Conservation (phyloP, 805 yeast species). For the Teunomyces panamensis region DNA sequence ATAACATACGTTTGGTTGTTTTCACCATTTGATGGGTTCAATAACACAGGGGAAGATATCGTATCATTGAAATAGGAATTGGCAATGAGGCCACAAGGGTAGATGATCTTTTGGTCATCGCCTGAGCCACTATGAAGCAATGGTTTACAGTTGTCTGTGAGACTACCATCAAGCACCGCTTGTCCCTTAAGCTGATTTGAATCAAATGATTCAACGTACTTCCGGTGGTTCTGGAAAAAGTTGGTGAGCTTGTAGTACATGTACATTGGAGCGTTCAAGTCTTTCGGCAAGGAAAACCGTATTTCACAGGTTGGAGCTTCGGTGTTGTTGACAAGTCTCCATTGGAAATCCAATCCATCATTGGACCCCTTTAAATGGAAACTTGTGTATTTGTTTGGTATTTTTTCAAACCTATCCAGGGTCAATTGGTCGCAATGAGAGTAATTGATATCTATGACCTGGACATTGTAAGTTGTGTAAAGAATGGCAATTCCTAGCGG, state of each 20-base stretch:
- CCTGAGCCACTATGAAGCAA: conserved; percentile 38
- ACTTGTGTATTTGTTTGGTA: conserved; percentile 58
- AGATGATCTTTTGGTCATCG: conserved; percentile 44
- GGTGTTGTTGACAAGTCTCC: conserved; percentile 49
- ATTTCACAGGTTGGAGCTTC: conserved; percentile 55
- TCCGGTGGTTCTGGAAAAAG: conserved; percentile 92
- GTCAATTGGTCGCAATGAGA: conserved; percentile 57
- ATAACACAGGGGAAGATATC: conserved; percentile 50
- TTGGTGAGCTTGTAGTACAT: conserved; percentile 84
- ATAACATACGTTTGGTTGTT: conserved; percentile 44
- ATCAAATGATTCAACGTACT: conserved; percentile 84
- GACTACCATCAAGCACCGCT: conserved; percentile 51
- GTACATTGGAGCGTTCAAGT: conserved; percentile 67
- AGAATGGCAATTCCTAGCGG: conserved; percentile 88
- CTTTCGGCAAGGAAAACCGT: conserved; percentile 69
- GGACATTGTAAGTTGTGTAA: conserved; percentile 74
- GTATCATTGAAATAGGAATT: conserved; percentile 92
- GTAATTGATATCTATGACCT: conserved; percentile 72
- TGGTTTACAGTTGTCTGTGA: conserved; percentile 43
- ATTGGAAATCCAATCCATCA: conserved; percentile 50
- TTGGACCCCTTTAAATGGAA: conserved; percentile 58
- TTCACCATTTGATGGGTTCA: conserved; percentile 43
- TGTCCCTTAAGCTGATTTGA: conserved; percentile 77
- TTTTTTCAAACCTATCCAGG: conserved; percentile 35
- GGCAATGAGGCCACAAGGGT: conserved; percentile 96